phyloP scores from a whole-genome alignment of 306 rosid species.

The Cicer yamashitae region DNA sequence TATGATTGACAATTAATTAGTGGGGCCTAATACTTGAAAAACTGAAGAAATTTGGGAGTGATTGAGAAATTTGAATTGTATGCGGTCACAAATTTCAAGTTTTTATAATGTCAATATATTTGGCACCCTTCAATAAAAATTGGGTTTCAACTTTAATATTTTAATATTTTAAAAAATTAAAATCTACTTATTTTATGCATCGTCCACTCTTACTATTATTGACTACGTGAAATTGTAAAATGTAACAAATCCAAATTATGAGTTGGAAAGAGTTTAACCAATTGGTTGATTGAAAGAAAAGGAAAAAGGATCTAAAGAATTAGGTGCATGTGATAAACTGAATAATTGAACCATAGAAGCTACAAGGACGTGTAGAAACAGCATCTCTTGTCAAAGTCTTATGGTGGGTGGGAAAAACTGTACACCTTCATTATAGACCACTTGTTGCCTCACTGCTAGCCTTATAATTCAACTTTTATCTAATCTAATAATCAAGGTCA shows the following conservation, averaged over 20 bases:
- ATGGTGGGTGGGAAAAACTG: slow-evolving; percentile 45
- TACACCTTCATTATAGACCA: slow-evolving; percentile 24
- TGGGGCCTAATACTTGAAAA: slow-evolving; percentile 53
- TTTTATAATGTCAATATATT: too few relatives aligned
- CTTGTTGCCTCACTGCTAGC: slow-evolving; percentile 51
- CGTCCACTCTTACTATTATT: too few relatives aligned
- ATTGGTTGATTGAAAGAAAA: slow-evolving; percentile 39
- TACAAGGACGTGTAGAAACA: slow-evolving; percentile 36
- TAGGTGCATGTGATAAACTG: slow-evolving; percentile 66
- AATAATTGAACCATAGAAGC: slow-evolving; percentile 64
- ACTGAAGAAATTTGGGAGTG: slow-evolving; percentile 50
- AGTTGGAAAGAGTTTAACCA: slow-evolving; percentile 48
- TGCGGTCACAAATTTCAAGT: too few relatives aligned
- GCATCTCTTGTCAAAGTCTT: slow-evolving; percentile 64
- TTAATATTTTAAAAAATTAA: too few relatives aligned
- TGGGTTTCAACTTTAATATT: too few relatives aligned
- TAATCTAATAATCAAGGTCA: background rate
- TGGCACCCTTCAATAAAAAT: too few relatives aligned
- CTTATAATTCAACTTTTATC: slow-evolving; percentile 46
- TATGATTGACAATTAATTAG: slow-evolving; percentile 51
- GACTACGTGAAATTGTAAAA: too few relatives aligned
- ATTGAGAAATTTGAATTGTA: background rate
- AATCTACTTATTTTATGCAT: too few relatives aligned
- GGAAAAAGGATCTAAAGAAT: slow-evolving; percentile 6
- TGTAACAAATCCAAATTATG: too few relatives aligned